Base-by-base conservation (phyloP, 805 yeast species). In the Teunomyces funiuensis region DNA sequence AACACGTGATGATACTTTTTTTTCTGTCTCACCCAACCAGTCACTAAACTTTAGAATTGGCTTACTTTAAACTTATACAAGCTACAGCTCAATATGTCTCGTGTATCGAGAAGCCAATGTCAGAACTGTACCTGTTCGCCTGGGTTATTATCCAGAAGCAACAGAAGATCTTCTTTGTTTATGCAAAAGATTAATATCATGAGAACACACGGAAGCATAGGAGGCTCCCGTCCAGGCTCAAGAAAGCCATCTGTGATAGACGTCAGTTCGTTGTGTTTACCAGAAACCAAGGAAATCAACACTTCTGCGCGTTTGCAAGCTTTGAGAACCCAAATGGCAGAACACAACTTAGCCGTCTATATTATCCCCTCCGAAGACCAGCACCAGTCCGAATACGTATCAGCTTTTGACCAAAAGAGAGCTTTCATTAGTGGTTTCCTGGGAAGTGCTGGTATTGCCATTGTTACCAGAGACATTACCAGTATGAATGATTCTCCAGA, bases 61-160 rank as follows among this genome's bases (percentile, higher is more conserved):
- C 22, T 18, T 5, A 2, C 15, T 25, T 8, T 10, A 18, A 18
- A 17, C 15, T 17, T n/a, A 31, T n/a, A n/a, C n/a, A 31, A 31
- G 16, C 34, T 18, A 17, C 14, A 31, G 18, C 10, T n/a, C 27
- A 26, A 9, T 6, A 54, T 55, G 55, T 45, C 58, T 36, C 65
- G 65, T 54, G 63, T 67, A 6, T 47, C 63, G 10, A 61, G 76
- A 52, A 71, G 66, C 10, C 72, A 67, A 53, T 86, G 93, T 58
- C 71, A 76, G 36, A 81, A 85, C 65, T 86, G 95, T 66, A 84
- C 88, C 2, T 86, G 95, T 58, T 84, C 91, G 0, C 93, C 93
- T 4, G 95, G 95, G 3, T 66, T 86, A 33, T 62, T 86, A 36
- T 80, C 88, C 22, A 73, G 95, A 54, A 77, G 73, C 45, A 79